These are phyloP conservation scores for Globisporangium canariense DNA, from an alignment of 352 stramenopile species.

Conservation along the genomic window DNA sequence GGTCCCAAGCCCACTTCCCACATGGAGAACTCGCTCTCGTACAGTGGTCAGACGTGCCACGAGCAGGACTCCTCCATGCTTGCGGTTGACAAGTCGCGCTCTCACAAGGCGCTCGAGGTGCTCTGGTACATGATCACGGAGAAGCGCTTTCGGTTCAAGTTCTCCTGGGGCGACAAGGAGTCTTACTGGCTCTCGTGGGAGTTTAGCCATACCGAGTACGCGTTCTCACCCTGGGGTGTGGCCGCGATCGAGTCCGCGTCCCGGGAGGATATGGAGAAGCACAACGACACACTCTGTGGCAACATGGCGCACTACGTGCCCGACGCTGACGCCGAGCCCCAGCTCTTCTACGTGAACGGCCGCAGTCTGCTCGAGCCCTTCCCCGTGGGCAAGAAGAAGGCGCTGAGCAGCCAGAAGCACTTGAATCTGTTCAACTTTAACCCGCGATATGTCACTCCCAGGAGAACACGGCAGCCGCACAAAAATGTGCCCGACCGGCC, in stretches of 20 bases:
- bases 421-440: constrained; percentile 14
- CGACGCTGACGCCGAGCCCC: constrained; percentile 18
- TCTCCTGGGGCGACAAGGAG: constrained; percentile 75
- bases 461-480: constrained; percentile 3
- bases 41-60: constrained; percentile 41
- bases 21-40: constrained; percentile 42
- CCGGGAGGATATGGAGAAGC: constrained; percentile 51
- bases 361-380: constrained; percentile 52
- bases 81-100: constrained; percentile 55
- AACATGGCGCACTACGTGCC: constrained; percentile 65
- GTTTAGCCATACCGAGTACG: constrained; percentile 45
- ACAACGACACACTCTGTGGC: constrained; percentile 61
- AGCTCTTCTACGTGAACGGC: constrained; percentile 59
- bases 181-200: constrained; percentile 74
- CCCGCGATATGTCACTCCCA: constrained; percentile 7
- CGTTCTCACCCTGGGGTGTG: constrained; percentile 64
- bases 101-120: constrained; percentile 44
- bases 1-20: constrained; percentile 22
- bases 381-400: constrained; percentile 30
- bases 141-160: constrained; percentile 58
- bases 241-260: constrained; percentile 40
- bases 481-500: constrained; percentile 10
- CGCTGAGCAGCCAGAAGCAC: constrained; percentile 8
- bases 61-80: constrained; percentile 77
- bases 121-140: constrained; percentile 68